Evolutionary conservation across 345 rosid species (phyloP), one percentile per base, ranked within the genome.

Genomic region (Euclidium syriacum): DNA sequence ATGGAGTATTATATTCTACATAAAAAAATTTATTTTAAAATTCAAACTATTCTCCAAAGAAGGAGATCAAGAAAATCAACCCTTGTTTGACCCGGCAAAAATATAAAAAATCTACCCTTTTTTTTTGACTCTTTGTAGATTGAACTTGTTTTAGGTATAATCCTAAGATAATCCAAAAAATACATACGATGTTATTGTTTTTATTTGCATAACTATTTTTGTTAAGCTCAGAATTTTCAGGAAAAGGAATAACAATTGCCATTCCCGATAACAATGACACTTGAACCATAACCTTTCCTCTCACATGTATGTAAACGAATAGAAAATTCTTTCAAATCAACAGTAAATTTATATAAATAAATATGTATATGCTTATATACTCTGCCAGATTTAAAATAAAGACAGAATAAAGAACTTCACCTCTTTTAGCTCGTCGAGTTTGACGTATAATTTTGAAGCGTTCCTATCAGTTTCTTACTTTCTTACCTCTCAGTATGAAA

Each of bases 221-320:
- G 35, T n/a, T 49, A 16, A 24, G 24, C 59, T 11, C 43, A 22
- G 14, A 43, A 35, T 53, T 62, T 62, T 40, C 24, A 62, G 33
- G 40, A 52, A 62, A 43, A 35, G 60, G 66, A 44, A 68, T 44
- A 58, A 24, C 54, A 51, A 41, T 52, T 36, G 62, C 58, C 67
- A 69, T 69, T 69, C 68, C 58, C 73, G 26, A 66, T 61, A 56
- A 71, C 68, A 75, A 50, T 29, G 76, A 71, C 67, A 75, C 41
- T 69, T 67, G 52, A 75, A 67, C 73, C 26, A 62, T 62, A 67
- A 44, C 68, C 39, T 10, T 52, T 41, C 61, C 44, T 58, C 50
- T 58, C 67, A 52, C 51, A 52, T 10, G 4, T 50, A 52, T 36
- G 9, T 29, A 39, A 2, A 41, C n/a, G 32, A 62, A 51, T 18